Percentiles rank a stretch among this genome's conserved stretches.
Evolutionary conservation across 2,329 filamentous ascomycete genomes (phyloP).

Genomic region (Endoconidiophora laricicola): DNA sequence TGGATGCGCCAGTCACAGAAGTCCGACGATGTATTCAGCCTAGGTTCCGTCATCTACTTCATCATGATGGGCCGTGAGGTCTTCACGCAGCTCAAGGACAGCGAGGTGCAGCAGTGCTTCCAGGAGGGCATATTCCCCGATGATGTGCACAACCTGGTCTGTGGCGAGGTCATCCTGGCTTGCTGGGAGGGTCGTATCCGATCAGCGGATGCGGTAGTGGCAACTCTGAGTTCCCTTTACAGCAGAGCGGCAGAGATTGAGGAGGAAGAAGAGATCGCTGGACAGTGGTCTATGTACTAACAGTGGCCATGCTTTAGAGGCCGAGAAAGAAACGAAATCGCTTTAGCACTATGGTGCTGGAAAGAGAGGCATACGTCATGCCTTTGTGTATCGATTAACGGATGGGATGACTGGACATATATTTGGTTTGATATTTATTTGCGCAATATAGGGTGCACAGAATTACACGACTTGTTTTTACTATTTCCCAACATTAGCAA

Average conservation of each 20-base stretch:
- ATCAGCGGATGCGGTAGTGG: slow-evolving; percentile 11
- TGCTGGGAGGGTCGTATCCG: slow-evolving; percentile 17
- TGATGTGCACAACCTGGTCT: slow-evolving; percentile 16
- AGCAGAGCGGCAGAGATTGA: slow-evolving; percentile 12
- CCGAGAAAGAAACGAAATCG: background rate
- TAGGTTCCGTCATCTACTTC: slow-evolving; percentile 22
- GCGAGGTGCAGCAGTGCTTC: slow-evolving; percentile 18
- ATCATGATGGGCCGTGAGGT: slow-evolving; percentile 20
- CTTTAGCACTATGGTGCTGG: slow-evolving; percentile 1
- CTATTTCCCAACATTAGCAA: background rate
- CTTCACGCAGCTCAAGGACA: slow-evolving; percentile 18
- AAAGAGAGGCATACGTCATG: slow-evolving; percentile 3
- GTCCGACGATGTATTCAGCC: slow-evolving; percentile 20
- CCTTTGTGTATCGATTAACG: slow-evolving; percentile 11
- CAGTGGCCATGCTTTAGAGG: slow-evolving; percentile 1
- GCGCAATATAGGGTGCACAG: slow-evolving; percentile 9
- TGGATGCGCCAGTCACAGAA: slow-evolving; percentile 17
- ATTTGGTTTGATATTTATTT: slow-evolving; percentile 6
- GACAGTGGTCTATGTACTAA: slow-evolving; percentile 13
- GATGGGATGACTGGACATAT: slow-evolving; percentile 13
- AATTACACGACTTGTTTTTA: slow-evolving; percentile 8
- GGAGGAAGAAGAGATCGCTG: slow-evolving; percentile 13
- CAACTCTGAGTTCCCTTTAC: slow-evolving; percentile 10
- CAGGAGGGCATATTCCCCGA: slow-evolving; percentile 17
- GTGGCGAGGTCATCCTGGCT: slow-evolving; percentile 17